phyloP scores from a whole-genome alignment of 2,329 filamentous ascomycete genomes.

The Leptographium galeiforme region DNA sequence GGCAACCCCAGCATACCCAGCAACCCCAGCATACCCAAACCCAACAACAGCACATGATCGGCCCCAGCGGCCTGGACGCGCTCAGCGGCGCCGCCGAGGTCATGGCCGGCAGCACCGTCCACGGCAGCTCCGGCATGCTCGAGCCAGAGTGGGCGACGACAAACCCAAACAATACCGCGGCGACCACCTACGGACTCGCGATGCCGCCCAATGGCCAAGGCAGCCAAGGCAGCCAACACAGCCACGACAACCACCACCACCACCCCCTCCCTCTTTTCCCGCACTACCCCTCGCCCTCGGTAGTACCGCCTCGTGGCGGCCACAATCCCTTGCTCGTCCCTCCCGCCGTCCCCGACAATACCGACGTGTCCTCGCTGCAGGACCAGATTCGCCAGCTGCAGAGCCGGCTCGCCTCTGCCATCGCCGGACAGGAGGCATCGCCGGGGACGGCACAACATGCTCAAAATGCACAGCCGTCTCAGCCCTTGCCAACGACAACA shows the following conservation, averaged over 20 bases:
- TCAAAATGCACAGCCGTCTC: not conserved
- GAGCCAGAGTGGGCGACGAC: not conserved
- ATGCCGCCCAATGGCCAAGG: too few relatives aligned
- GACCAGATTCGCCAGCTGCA: constrained; percentile 29
- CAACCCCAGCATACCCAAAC: too few relatives aligned
- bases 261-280: too few relatives aligned
- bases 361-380: constrained; percentile 24
- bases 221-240: too few relatives aligned
- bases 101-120: not conserved
- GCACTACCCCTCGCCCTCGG: too few relatives aligned
- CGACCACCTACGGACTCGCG: not conserved
- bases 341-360: not conserved
- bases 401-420: constrained; percentile 22
- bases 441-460: not conserved
- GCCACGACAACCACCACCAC: too few relatives aligned
- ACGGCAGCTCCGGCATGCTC: not conserved
- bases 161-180: too few relatives aligned
- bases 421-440: constrained; percentile 6
- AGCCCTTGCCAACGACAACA: too few relatives aligned
- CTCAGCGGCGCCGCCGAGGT: not conserved
- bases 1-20: too few relatives aligned
- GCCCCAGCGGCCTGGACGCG: not conserved
- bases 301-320: too few relatives aligned
- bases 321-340: too few relatives aligned
- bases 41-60: not conserved